Evolutionary conservation across 2,329 filamentous ascomycete genomes (phyloP), one percentile per base, ranked within the genome.

Genomic region (Fusarium algeriense): DNA sequence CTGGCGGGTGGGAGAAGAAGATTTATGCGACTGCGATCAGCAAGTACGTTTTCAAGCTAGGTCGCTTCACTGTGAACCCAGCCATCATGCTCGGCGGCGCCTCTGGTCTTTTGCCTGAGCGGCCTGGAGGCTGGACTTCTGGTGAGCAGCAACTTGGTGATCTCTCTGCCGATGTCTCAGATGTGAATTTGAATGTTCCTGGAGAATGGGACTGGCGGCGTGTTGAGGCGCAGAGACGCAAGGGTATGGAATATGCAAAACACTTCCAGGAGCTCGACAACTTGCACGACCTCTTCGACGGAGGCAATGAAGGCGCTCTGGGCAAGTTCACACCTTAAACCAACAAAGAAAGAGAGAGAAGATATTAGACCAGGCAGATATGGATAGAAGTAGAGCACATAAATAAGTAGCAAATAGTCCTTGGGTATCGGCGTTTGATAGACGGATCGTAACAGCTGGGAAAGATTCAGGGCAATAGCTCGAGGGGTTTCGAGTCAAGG

Each of bases 1-100:
- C 81, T 30, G 79, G 78, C 3, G 84, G 85, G 34, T 88, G 88
- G 79, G 85, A 89, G 79, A 90, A 87, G 80, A 89, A 88, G 66
- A 86, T 95, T 41, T 87, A 92, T 73, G 93, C 93, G 2, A 91
- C 91, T 0, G 90, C 90, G 2, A 81, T 95, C 45, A 91, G 88
- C 83, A 95, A 94, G 83, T 95, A 95, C 79, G 93, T 95, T 43
- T 90, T 93, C 79, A 95, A 95, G 84, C 86, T 94, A 60, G 93
- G 92, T 2, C 86, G 95, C 28, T 85, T 96, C 76, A 98, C 95
- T 0, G 89, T 98, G 7, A 90, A 95, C 71, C 95, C 96, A 0
- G 92, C 94, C 73, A 85, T 92, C 49, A 85, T 95, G 11, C 85
- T 98, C 30, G 85, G 88, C 45, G 88, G 91, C 38, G 70, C 67